Evolutionary conservation across 2,329 filamentous ascomycete species (phyloP).

Genomic region (Aureobasidium sp.): DNA sequence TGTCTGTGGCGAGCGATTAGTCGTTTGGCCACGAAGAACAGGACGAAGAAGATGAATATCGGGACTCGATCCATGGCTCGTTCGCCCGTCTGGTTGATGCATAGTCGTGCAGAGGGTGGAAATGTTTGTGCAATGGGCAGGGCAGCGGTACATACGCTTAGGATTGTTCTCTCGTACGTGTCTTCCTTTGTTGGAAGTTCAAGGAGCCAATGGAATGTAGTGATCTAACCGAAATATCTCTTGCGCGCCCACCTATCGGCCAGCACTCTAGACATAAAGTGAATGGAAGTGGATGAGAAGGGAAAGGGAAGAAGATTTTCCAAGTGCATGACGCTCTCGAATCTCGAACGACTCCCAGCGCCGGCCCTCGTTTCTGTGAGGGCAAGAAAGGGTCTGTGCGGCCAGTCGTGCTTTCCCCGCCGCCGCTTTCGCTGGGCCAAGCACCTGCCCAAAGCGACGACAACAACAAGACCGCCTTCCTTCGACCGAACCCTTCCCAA

Average conservation of each 20-base stretch:
- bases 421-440: constrained; percentile 5
- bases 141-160: not conserved
- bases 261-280: constrained; percentile 33
- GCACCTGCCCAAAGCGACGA: not conserved
- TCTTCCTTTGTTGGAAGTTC: not conserved
- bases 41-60: constrained; percentile 10
- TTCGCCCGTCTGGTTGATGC: not conserved
- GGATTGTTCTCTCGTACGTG: constrained; percentile 6
- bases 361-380: not conserved
- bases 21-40: not conserved
- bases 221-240: constrained; percentile 37
- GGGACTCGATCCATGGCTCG: not conserved
- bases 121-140: not conserved
- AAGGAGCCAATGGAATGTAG: not conserved
- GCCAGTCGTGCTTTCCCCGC: not conserved
- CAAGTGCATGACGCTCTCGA: constrained; percentile 10
- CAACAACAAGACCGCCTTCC: not conserved
- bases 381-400: not conserved
- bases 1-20: constrained; percentile 8
- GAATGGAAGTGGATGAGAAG: not conserved
- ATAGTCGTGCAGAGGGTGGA: not conserved
- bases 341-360: not conserved
- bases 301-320: constrained; percentile 1
- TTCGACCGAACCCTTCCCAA: not conserved
- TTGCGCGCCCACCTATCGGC: constrained; percentile 43